These are phyloP conservation scores for Lyophyllum shimeji DNA, from an alignment of 768 basidiomycete genomes.

Conservation along the genomic window DNA sequence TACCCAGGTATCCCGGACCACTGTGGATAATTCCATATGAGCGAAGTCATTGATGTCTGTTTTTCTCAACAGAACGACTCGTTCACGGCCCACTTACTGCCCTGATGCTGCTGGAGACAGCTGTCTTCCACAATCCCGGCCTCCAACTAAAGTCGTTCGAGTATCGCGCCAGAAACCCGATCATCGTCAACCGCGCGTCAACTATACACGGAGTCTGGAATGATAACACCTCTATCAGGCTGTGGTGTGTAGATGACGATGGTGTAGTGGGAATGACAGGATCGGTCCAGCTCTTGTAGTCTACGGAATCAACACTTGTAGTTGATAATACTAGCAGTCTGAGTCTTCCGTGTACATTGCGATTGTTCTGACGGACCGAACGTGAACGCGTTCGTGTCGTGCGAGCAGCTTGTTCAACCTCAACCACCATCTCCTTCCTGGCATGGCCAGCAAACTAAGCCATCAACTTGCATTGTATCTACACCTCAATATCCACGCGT, in stretches of 20 bases:
- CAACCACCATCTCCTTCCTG: constrained; percentile 12
- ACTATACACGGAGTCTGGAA: constrained; percentile 48
- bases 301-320: neutral
- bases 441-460: constrained; percentile 17
- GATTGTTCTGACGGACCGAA: constrained; percentile 13
- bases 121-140: constrained; percentile 48
- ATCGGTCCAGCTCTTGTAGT: constrained; percentile 27
- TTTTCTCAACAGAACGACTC: constrained; percentile 59
- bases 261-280: constrained; percentile 73
- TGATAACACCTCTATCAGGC: constrained; percentile 34
- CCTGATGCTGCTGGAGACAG: constrained; percentile 70
- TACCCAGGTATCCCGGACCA: constrained; percentile 56
- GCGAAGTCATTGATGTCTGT: neutral
- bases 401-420: constrained; percentile 4
- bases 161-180: constrained; percentile 68
- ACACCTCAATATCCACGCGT: neutral
- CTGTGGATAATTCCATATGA: neutral
- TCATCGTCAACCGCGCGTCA: constrained; percentile 51
- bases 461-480: neutral
- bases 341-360: constrained; percentile 10
- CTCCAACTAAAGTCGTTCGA: constrained; percentile 52
- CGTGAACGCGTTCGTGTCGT: constrained; percentile 15
- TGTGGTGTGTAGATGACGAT: constrained; percentile 62
- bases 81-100: constrained; percentile 86
- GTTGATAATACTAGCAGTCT: neutral